Evolutionary conservation across 306 rosid species (phyloP).

Genomic region (Trichosanthes cucumerina): DNA sequence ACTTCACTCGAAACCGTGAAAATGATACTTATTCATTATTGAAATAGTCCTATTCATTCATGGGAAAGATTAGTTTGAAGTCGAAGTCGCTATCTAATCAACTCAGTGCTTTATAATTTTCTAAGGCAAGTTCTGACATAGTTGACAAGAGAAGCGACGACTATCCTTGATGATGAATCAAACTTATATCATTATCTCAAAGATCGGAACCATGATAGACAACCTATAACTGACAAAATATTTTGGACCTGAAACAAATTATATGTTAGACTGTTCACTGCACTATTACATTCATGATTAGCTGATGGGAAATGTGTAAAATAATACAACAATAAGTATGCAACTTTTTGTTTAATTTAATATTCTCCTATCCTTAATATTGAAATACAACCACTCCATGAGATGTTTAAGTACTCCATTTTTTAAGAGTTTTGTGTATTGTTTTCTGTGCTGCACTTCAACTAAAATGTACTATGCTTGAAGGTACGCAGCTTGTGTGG

Average conservation of each 20-base stretch:
- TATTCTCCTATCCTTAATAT: not conserved
- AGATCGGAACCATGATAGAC: not conserved
- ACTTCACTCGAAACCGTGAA: not conserved
- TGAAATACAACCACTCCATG: not conserved
- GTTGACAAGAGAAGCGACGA: not conserved
- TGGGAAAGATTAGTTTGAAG: not conserved
- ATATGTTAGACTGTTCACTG: not conserved
- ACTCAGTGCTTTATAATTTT: not conserved
- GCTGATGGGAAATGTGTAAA: not conserved
- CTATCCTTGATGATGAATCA: not conserved
- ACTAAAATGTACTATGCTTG: slow-evolving; percentile 16
- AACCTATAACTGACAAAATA: not conserved
- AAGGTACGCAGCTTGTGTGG: slow-evolving; percentile 65
- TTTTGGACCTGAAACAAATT: not conserved
- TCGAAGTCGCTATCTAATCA: not conserved
- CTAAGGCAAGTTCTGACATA: not conserved
- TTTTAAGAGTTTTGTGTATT: not conserved
- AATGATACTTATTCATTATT: not conserved
- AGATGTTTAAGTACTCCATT: not conserved
- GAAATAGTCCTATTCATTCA: not conserved
- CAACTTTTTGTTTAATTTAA: not conserved
- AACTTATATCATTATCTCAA: not conserved
- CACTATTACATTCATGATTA: not conserved
- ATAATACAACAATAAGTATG: not conserved
- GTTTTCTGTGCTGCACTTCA: slow-evolving; percentile 6